Base-by-base conservation (phyloP, 2,329 filamentous ascomycete genomes). In the Colletotrichum sp. region DNA sequence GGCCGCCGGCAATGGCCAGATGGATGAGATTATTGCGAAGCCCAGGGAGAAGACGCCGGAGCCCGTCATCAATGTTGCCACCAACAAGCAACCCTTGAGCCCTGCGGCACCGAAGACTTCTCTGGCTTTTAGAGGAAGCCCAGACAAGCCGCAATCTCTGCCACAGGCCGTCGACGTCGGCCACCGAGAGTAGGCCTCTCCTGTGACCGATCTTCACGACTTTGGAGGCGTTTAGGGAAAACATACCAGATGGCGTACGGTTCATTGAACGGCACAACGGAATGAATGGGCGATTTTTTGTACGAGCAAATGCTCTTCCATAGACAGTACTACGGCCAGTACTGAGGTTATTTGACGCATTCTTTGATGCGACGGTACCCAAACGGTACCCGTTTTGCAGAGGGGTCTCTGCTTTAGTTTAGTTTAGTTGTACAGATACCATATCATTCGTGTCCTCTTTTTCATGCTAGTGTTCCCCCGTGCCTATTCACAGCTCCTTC, bases 111-210 rank as follows among this genome's bases (percentile, higher is more conserved):
- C 84, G 44, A 81, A 85, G 67, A 89, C 88, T 16, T 84, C 89
- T 34, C 83, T 93, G 79, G 90, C 91, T 80, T 91, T 91, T 85
- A 89, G 91, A 80, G 89, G 90, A 78, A 93, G 91, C 80, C 91
- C 91, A 28, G 92, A 93, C 81, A 92, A 92, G 84, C 80, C 85
- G 67, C 84, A 86, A 69, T 80, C 81, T 63, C 79, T 85, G 39
- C 80, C 82, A 10, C 79, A 76, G 28, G 78, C 80, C 24, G 79
- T 87, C 39, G 80, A 83, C 76, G 81, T 85, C 39, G 79, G 79
- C 30, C 80, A 77, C 28, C 79, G 79, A 26, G 79, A 85, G 60
- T 86, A 76, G 77, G 63, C 15, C 16, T 63, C 18, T 69, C 6
- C 30, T 44, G 44, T 28, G 21, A 55, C 24, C 10, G 28, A 52